These are phyloP conservation scores for Mycena galopus DNA, from an alignment of 768 basidiomycete genomes.

Conservation along the genomic window DNA sequence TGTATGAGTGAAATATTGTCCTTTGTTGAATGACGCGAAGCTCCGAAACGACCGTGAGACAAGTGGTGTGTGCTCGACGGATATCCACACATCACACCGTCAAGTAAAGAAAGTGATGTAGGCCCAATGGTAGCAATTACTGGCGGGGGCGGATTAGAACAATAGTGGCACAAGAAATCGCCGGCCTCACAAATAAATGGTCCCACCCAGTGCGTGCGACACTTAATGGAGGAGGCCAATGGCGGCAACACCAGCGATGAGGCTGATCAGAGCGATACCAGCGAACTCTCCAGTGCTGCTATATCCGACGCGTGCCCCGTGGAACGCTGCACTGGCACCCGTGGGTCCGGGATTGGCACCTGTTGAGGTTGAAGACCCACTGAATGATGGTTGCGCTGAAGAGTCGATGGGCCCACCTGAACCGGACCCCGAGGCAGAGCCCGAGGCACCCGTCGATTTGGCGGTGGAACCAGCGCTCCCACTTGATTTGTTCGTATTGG, in stretches of 20 bases:
- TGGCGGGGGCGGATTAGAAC: background rate
- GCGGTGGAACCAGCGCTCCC: background rate
- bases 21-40: background rate
- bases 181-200: background rate
- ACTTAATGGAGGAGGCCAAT: conserved; percentile 27
- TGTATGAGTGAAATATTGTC: no score
- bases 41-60: conserved; percentile 3
- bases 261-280: conserved; percentile 19
- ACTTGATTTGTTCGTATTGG: no score
- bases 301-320: conserved; percentile 16
- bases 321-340: conserved; percentile 26
- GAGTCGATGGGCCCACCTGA: background rate
- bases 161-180: background rate
- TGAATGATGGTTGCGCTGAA: no score
- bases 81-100: background rate
- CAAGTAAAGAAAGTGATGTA: background rate
- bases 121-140: background rate
- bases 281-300: conserved; percentile 18
- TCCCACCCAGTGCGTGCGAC: no score
- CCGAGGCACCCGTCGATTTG: background rate
- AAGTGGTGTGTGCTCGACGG: background rate
- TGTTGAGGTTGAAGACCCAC: background rate
- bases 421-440: background rate
- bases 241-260: conserved; percentile 26
- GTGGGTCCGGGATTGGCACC: background rate